These are phyloP conservation scores for Inga oerstediana DNA, from an alignment of 306 rosid species.

Conservation along the genomic window DNA sequence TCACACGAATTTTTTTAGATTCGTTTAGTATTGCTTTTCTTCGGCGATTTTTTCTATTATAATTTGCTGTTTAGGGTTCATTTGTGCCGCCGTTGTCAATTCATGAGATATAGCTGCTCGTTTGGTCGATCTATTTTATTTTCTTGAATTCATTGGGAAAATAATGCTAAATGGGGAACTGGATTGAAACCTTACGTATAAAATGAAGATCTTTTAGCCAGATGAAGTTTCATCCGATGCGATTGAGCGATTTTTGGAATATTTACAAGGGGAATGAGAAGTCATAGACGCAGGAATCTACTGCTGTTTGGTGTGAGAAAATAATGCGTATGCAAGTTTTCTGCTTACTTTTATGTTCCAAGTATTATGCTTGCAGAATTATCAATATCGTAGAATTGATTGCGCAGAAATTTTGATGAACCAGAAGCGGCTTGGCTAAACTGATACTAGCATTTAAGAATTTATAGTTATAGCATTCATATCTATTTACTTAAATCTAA, in stretches of 20 bases:
- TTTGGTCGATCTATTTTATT: not conserved
- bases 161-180: not conserved
- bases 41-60: not conserved
- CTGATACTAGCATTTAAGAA: constrained; percentile 20
- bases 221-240: not conserved
- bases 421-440: not conserved
- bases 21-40: not conserved
- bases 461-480: not conserved
- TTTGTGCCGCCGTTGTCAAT: not conserved
- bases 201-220: not conserved
- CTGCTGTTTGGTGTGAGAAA: not conserved
- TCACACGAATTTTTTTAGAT: not conserved
- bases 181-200: not conserved
- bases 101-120: not conserved
- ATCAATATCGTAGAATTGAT: not conserved
- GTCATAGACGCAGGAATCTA: not conserved
- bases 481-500: not conserved
- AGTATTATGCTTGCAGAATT: not conserved
- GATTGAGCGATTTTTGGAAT: not conserved
- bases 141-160: no score
- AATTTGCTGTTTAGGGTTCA: not conserved
- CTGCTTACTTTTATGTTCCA: not conserved
- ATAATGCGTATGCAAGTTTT: not conserved
- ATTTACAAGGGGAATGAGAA: not conserved
- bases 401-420: not conserved